phyloP scores from a whole-genome alignment of 306 rosid genomes.

The Astragalus membranaceus region DNA sequence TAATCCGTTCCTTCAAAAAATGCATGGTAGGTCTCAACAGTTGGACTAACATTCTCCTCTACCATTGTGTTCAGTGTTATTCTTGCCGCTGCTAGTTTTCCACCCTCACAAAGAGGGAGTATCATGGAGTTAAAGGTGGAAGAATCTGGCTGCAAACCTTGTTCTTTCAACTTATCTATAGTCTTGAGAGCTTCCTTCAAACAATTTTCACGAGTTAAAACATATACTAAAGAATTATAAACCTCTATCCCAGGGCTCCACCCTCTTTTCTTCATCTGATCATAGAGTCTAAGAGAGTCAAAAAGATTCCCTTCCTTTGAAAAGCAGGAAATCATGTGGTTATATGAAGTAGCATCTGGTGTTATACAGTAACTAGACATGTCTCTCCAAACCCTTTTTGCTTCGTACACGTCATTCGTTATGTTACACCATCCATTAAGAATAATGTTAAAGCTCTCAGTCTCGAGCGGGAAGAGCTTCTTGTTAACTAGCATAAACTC shows the following conservation, averaged over 20 bases:
- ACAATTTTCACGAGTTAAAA: constrained; percentile 60
- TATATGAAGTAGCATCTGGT: constrained; percentile 73
- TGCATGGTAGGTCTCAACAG: constrained; percentile 71
- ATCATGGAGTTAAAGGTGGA: constrained; percentile 71
- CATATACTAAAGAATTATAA: constrained; percentile 67
- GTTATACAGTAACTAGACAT: constrained; percentile 59
- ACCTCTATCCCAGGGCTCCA: constrained; percentile 53
- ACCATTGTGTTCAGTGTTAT: constrained; percentile 47
- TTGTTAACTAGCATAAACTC: constrained; percentile 72
- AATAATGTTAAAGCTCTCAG: constrained; percentile 63
- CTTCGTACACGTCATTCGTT: constrained; percentile 51
- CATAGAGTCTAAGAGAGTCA: constrained; percentile 84
- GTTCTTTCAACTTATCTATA: constrained; percentile 53
- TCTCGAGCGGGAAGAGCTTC: constrained; percentile 74
- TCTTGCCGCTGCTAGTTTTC: constrained; percentile 60
- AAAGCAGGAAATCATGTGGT: constrained; percentile 79
- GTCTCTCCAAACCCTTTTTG: constrained; percentile 93
- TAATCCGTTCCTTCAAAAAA: constrained; percentile 60
- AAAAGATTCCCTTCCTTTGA: constrained; percentile 79
- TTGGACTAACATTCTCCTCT: constrained; percentile 58
- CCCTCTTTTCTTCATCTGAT: constrained; percentile 74
- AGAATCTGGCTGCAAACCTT: constrained; percentile 67
- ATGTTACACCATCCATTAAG: constrained; percentile 85
- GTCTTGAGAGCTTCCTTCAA: constrained; percentile 72
- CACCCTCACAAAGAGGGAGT: constrained; percentile 60